Evolutionary conservation across 441 rosid species (phyloP).

Genomic region (Adansonia grandidieri): DNA sequence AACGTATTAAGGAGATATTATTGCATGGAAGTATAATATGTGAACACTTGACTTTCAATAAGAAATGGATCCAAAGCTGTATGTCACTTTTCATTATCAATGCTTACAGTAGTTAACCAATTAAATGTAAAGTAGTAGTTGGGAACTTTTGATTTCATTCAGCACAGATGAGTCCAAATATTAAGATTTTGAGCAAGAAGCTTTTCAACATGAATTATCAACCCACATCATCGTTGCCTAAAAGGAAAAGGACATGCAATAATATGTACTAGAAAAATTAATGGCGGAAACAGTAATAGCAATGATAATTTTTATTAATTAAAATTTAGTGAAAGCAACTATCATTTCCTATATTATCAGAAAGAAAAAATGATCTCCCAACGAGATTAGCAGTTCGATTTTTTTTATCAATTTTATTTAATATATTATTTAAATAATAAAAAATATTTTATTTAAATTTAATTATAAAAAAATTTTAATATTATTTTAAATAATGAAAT

Average conservation of each 20-base stretch:
- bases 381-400: no score
- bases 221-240: not conserved
- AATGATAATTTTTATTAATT: not conserved
- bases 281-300: not conserved
- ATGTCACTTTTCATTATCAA: not conserved
- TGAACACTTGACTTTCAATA: not conserved
- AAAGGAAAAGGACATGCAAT: not conserved
- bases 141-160: conserved; percentile 3
- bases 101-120: not conserved
- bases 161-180: conserved; percentile 8
- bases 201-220: conserved; percentile 22
- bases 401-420: no score
- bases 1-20: no score
- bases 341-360: not conserved
- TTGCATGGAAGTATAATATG: not conserved
- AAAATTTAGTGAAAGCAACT: not conserved
- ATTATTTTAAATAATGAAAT: no score
- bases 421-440: no score
- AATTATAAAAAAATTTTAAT: no score
- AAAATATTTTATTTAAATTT: no score
- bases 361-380: no score
- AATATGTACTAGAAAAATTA: not conserved
- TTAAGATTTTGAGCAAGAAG: not conserved
- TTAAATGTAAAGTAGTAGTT: not conserved
- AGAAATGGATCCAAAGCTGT: not conserved